These are phyloP conservation scores for Fusarium annulatum DNA, from an alignment of 2,329 filamentous ascomycete species.

Conservation along the genomic window DNA sequence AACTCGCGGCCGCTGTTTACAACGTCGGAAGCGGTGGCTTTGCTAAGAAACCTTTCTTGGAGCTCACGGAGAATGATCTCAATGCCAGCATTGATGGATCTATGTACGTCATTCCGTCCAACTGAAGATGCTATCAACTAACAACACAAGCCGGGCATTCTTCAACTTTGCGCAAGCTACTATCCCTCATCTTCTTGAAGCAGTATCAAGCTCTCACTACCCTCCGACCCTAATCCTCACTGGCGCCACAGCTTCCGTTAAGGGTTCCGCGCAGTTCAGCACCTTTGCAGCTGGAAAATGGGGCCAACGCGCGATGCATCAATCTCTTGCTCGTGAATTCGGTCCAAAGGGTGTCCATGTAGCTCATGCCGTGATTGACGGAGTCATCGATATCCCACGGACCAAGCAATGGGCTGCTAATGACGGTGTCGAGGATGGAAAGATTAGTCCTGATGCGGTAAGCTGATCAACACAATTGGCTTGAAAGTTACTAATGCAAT, in stretches of 20 bases:
- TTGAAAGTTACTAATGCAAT: conserved; percentile 1
- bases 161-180: conserved; percentile 80
- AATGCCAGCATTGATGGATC: conserved; percentile 58
- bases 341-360: conserved; percentile 87
- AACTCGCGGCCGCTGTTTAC: conserved; percentile 74
- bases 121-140: background rate
- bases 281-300: conserved; percentile 85
- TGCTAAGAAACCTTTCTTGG: conserved; percentile 67
- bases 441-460: conserved; percentile 80
- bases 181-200: conserved; percentile 76
- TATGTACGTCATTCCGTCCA: conserved; percentile 54
- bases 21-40: conserved; percentile 69
- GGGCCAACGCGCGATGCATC: conserved; percentile 77
- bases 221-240: conserved; percentile 88
- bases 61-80: conserved; percentile 63
- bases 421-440: conserved; percentile 63
- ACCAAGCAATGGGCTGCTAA: conserved; percentile 66
- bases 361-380: conserved; percentile 84
- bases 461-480: conserved; percentile 48
- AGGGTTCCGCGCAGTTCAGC: conserved; percentile 75
- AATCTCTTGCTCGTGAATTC: conserved; percentile 84
- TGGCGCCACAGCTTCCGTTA: conserved; percentile 83
- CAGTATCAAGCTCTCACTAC: conserved; percentile 63
- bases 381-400: conserved; percentile 82
- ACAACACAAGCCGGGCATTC: conserved; percentile 67